phyloP scores from a whole-genome alignment of 768 basidiomycete genomes.

The Fomitopsis serialis region DNA sequence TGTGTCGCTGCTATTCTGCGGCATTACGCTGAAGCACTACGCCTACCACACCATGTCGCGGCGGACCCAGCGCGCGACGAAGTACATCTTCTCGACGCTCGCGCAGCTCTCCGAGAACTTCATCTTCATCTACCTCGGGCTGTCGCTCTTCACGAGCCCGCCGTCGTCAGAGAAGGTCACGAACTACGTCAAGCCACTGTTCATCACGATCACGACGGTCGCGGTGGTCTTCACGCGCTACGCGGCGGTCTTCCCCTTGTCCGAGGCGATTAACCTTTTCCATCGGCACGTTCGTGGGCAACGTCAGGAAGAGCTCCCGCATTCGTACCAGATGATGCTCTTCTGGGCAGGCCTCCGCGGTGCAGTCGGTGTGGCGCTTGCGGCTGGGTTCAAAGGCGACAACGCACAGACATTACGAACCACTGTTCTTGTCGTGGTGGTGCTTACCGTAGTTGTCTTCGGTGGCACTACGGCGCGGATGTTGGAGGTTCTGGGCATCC shows the following conservation, averaged over 20 bases:
- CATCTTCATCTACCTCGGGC: slow-evolving; percentile 97
- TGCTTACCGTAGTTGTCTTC: slow-evolving; percentile 90
- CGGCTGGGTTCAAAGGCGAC: slow-evolving; percentile 91
- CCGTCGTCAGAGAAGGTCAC: slow-evolving; percentile 74
- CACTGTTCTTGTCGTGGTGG: slow-evolving; percentile 93
- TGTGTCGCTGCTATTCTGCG: slow-evolving; percentile 96
- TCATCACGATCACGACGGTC: slow-evolving; percentile 88
- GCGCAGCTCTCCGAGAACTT: slow-evolving; percentile 97
- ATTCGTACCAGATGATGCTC: slow-evolving; percentile 99
- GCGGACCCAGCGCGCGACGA: slow-evolving; percentile 87
- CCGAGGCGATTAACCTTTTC: slow-evolving; percentile 92
- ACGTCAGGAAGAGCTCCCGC: slow-evolving; percentile 85
- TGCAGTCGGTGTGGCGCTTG: slow-evolving; percentile 96
- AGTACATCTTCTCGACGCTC: slow-evolving; percentile 92
- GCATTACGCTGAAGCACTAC: slow-evolving; percentile 98
- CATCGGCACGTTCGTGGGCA: slow-evolving; percentile 80
- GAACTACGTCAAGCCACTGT: slow-evolving; percentile 90
- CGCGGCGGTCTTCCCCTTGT: slow-evolving; percentile 91
- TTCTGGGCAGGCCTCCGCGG: slow-evolving; percentile 98
- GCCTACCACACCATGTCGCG: slow-evolving; percentile 99
- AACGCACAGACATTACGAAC: slow-evolving; percentile 89
- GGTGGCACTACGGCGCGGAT: slow-evolving; percentile 97
- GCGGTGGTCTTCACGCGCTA: slow-evolving; percentile 94
- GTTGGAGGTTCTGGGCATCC: slow-evolving; percentile 94
- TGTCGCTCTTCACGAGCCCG: slow-evolving; percentile 90